Percentiles rank a stretch among this genome's conserved stretches.
Evolutionary conservation across 129 eudicot species (phyloP).

Genomic region (Gnaphalium uliginosum): DNA sequence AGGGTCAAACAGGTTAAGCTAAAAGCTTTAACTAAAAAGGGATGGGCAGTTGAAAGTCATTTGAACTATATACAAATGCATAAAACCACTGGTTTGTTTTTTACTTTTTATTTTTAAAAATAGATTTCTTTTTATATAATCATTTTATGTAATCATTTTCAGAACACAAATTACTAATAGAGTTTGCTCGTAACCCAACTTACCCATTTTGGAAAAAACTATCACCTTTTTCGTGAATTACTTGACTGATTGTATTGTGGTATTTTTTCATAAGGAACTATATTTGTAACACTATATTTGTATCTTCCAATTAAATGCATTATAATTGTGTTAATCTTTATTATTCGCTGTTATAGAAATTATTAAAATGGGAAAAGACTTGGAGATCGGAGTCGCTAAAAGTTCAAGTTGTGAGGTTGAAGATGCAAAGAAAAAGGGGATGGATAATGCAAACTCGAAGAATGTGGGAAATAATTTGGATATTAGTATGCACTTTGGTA

Average conservation of each 20-base stretch:
- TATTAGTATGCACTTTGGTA: constrained; percentile 31
- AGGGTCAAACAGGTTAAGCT: not conserved
- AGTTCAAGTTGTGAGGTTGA: constrained; percentile 32
- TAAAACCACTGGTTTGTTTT: too few species aligned
- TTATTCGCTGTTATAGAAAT: constrained; percentile 30
- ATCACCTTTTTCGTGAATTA: not conserved
- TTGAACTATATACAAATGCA: not conserved
- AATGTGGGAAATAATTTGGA: constrained; percentile 34
- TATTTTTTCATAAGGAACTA: not conserved
- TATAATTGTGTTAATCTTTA: constrained; percentile 18
- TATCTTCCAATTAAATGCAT: not conserved
- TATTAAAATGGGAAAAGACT: constrained; percentile 57
- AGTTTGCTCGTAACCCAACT: not conserved
- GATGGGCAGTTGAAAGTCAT: not conserved
- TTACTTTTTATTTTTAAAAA: not conserved
- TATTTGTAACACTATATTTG: not conserved
- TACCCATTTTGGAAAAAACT: not conserved
- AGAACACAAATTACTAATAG: not conserved
- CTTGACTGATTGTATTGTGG: not conserved
- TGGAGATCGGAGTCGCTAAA: constrained; percentile 52
- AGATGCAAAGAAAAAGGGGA: constrained; percentile 17
- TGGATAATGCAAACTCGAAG: constrained; percentile 27
- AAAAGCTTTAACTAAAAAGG: not conserved
- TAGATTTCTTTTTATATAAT: not conserved
- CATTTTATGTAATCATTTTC: not conserved